Conservation (phyloP, 208 protist species). For the Acanthamoeba culbertsoni region DNA sequence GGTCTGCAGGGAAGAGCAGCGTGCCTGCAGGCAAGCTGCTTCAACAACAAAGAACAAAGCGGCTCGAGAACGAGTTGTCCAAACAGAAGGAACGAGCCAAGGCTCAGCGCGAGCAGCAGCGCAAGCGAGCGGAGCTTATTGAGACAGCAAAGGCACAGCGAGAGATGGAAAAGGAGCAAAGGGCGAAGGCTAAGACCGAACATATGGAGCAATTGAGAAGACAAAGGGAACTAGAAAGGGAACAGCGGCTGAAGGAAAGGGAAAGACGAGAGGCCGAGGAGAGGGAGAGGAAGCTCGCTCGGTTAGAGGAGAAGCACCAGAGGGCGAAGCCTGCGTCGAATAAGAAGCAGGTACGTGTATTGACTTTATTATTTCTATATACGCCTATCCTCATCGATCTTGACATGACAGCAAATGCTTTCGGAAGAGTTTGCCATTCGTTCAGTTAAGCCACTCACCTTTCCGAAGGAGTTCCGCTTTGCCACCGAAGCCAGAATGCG, state of each 20-base stretch:
- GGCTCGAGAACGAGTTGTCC: background rate
- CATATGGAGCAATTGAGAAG: background rate
- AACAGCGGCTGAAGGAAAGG: background rate
- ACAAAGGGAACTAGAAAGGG: background rate
- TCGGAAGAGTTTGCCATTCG: background rate
- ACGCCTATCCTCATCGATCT: background rate
- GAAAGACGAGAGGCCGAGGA: background rate
- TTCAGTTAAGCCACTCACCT: background rate
- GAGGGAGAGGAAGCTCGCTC: background rate
- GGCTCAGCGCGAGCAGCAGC: background rate
- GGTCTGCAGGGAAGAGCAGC: background rate
- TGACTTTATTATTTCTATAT: background rate
- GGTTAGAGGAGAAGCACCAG: background rate
- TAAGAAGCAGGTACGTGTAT: constrained; percentile 7
- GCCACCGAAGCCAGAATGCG: background rate
- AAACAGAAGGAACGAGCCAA: background rate
- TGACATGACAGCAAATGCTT: background rate
- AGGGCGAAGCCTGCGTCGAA: background rate
- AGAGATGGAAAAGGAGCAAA: background rate
- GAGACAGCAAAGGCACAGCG: background rate
- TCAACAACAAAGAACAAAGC: background rate
- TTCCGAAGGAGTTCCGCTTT: constrained; percentile 20
- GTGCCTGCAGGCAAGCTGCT: background rate
- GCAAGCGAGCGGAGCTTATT: background rate
- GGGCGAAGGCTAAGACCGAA: background rate